Percentiles rank a stretch among this genome's conserved stretches.
phyloP scores from a whole-genome alignment of 2,329 filamentous ascomycete species.

The Chaetomium strumarium region DNA sequence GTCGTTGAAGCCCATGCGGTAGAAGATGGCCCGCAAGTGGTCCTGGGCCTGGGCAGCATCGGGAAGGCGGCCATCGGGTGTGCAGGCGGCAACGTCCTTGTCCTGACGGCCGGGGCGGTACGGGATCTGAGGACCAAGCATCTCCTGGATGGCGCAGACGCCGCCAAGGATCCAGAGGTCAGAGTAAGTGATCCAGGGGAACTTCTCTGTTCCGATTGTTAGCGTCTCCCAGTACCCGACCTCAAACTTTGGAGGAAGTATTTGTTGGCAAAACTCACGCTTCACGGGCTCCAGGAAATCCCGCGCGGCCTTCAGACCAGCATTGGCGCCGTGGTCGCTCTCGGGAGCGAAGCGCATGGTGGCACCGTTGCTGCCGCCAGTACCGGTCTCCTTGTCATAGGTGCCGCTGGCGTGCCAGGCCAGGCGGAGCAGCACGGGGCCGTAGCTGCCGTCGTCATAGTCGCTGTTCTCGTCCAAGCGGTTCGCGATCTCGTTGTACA shows the following conservation, averaged over 20 bases:
- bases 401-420: slow-evolving; percentile 95
- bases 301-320: slow-evolving; percentile 77
- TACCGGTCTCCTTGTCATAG: slow-evolving; percentile 80
- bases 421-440: slow-evolving; percentile 81
- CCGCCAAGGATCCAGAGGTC: slow-evolving; percentile 94
- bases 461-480: slow-evolving; percentile 82
- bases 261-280: slow-evolving; percentile 40
- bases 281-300: slow-evolving; percentile 93
- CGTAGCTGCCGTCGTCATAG: slow-evolving; percentile 95
- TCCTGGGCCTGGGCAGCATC: slow-evolving; percentile 68
- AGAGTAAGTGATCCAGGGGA: slow-evolving; percentile 94
- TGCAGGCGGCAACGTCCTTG: slow-evolving; percentile 75
- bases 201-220: slow-evolving; percentile 49
- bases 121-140: slow-evolving; percentile 81
- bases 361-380: slow-evolving; percentile 90
- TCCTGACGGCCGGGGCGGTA: slow-evolving; percentile 84
- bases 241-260: no score
- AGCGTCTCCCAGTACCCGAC: slow-evolving; percentile 8
- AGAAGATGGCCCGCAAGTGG: slow-evolving; percentile 88
- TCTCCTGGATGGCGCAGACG: slow-evolving; percentile 85
- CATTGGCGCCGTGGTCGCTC: slow-evolving; percentile 85
- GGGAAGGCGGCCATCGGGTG: slow-evolving; percentile 77
- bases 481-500: slow-evolving; percentile 81
- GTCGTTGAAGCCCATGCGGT: slow-evolving; percentile 97
- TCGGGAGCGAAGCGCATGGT: slow-evolving; percentile 96